Base-by-base conservation (phyloP, 192 early-diverging fungal genomes). In the Coemansia umbellata region DNA sequence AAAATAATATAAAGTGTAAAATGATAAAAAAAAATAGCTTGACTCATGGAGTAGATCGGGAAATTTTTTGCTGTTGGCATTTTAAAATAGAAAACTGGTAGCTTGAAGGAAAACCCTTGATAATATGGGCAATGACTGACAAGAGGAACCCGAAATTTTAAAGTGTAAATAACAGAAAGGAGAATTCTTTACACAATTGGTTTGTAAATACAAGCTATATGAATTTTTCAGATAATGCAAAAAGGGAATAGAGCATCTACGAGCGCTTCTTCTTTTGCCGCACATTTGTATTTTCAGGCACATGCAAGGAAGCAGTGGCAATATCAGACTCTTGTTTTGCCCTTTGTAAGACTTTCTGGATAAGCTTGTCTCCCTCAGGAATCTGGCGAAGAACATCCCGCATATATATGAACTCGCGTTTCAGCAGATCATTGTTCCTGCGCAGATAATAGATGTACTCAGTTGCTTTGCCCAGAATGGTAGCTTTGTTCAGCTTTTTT, bases 401-500 rank as follows among this genome's bases (percentile, higher is more conserved):
- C 52, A 74, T 14, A 14, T 68, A 74, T 23, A 53, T 10, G 2
- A 65, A 67, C 44, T 79, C 63, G 26, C 78, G 70, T 8, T 55
- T 62, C 7, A 63, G 50, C 55, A 51, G 52, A 37, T 79, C 70
- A 43, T 70, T 71, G 48, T 27, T 56, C 5, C 67, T 40, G 13
- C 78, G 70, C 40, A 79, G 41, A 40, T 79, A 51, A 41, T 74
- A 79, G 31, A 97, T 94, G 69, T 97, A 95, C 68, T 97, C 93
- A 0, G 93, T 94, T 0, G 91, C 86, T 50, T 94, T 94, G 26
- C 84, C 78, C 50, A 97, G 53, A 36, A 97, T 89, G 5, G 93
- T 95, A 4, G 92, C 94, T 67, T 97, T 97, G 80, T 97, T 95
- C 17, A 92, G 78, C 47, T 93, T 91, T 11, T 82, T 91, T 0